Percentiles rank a stretch among this genome's conserved stretches.
phyloP scores from a whole-genome alignment of 2,329 filamentous ascomycete species.

The Verticillium dahliae region DNA sequence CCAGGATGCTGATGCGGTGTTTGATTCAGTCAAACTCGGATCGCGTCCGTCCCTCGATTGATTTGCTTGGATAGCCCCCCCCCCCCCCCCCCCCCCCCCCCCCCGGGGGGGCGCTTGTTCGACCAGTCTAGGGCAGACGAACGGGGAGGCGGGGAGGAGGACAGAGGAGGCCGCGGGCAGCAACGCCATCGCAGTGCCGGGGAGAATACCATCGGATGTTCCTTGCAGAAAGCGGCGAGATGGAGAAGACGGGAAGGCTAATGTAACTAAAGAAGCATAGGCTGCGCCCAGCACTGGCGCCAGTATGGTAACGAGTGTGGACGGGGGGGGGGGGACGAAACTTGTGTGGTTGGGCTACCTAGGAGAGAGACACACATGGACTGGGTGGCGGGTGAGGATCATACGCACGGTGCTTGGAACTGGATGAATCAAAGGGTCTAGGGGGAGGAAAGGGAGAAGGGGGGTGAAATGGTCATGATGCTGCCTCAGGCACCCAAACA shows the following conservation, averaged over 20 bases:
- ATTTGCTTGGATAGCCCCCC: neutral
- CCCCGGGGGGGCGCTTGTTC: neutral
- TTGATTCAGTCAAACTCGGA: neutral
- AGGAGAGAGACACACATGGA: neutral
- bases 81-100: no score
- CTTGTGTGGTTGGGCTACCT: neutral
- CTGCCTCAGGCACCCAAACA: neutral
- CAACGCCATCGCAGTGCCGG: neutral
- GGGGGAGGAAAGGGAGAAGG: neutral
- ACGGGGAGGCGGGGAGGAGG: neutral
- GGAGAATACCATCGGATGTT: neutral
- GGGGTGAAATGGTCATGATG: neutral
- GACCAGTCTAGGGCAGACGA: neutral
- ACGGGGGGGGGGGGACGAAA: neutral
- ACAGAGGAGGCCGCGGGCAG: neutral
- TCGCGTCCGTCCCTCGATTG: neutral
- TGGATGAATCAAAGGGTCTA: no score
- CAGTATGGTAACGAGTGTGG: slow-evolving; percentile 1
- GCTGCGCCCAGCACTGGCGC: slow-evolving; percentile 3
- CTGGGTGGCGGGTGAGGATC: slow-evolving; percentile 4
- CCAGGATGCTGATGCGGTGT: neutral
- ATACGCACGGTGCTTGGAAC: no score
- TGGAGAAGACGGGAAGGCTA: slow-evolving; percentile 9
- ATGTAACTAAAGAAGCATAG: slow-evolving; percentile 8
- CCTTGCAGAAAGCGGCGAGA: slow-evolving; percentile 5